Evolutionary conservation across 805 yeast genomes (phyloP), one percentile per base, ranked within the genome.

Genomic region (Debaryomyces castellii): DNA sequence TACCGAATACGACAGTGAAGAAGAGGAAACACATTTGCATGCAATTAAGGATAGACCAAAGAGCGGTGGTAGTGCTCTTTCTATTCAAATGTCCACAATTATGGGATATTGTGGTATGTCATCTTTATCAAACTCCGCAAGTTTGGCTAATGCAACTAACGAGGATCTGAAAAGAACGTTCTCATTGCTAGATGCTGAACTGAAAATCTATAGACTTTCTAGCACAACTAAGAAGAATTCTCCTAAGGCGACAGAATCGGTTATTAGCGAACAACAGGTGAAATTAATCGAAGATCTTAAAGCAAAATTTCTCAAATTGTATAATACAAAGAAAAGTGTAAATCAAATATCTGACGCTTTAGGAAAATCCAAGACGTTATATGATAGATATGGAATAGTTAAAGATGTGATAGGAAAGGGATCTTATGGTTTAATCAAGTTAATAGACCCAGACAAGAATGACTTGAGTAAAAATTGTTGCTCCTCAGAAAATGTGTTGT

Each of bases 31-130:
- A 22, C 73, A 69, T 40, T 41, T 52, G 5, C 73, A 67, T 45
- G 55, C 54, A 6, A 46, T 62, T 4, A 56, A 58, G 28, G 51
- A 43, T 18, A 50, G 56, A 21, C 56, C 53, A 14, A 44, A 51
- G 24, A 23, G 37, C 22, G 23, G 32, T 16, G 36, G 51, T 4
- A 41, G 46, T 3, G 53, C 49, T 24, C 49, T 60, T 23, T 50
- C 58, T 0, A 45, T 60, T 5, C 71, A 64, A 40, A 51, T 65
- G 23, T 53, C 59, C 3, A 50, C 63, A 4, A 55, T 68, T 17
- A 66, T 67, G 65, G 69, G 63, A n/a, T 62, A 63, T 48, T 68
- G 73, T 46, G 71, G 71, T 1, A 38, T 66, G n/a, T 51, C 44
- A 20, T 46, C 48, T 10, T 42, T 48, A 30, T 41, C 54, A 16